Evolutionary conservation across 179 eudicot genomes (phyloP).

Genomic region (Gypsophila paniculata): DNA sequence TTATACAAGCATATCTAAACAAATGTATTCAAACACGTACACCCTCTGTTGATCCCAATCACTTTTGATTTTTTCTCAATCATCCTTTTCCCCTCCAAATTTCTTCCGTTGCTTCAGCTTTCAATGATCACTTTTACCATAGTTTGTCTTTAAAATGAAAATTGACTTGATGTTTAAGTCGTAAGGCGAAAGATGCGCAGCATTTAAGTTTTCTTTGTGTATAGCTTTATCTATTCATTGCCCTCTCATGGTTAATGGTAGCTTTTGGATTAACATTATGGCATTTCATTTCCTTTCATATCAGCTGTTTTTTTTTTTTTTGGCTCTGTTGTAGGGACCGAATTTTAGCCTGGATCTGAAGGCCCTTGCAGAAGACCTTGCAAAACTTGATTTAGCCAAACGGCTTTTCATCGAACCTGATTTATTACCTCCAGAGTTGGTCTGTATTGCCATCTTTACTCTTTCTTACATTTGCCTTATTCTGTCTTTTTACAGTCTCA

Average conservation of each 20-base stretch:
- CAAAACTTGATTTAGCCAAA: conserved; percentile 46
- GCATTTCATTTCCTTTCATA: neutral
- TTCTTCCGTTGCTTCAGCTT: no score
- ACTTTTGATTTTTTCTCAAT: no score
- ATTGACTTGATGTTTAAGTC: neutral
- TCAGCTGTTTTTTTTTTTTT: neutral
- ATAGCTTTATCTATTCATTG: neutral
- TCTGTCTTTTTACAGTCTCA: neutral
- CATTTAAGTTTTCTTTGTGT: no score
- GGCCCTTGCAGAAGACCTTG: conserved; percentile 53
- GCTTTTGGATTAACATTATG: neutral
- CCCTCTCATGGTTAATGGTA: neutral
- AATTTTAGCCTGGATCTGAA: conserved; percentile 59
- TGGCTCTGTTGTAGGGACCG: conserved; percentile 42
- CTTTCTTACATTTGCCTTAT: neutral
- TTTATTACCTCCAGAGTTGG: conserved; percentile 58
- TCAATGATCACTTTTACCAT: neutral
- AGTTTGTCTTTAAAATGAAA: neutral
- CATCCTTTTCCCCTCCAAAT: no score
- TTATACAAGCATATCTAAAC: no score
- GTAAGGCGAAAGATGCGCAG: neutral
- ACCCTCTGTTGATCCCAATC: no score
- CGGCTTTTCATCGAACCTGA: conserved; percentile 68
- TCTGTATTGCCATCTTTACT: conserved; percentile 26
- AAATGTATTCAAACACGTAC: no score